A percentile compares a stretch with the other conserved stretches of the same genome.
phyloP scores from a whole-genome alignment of 2,329 filamentous ascomycete genomes.

The Colletotrichum acutatum region DNA sequence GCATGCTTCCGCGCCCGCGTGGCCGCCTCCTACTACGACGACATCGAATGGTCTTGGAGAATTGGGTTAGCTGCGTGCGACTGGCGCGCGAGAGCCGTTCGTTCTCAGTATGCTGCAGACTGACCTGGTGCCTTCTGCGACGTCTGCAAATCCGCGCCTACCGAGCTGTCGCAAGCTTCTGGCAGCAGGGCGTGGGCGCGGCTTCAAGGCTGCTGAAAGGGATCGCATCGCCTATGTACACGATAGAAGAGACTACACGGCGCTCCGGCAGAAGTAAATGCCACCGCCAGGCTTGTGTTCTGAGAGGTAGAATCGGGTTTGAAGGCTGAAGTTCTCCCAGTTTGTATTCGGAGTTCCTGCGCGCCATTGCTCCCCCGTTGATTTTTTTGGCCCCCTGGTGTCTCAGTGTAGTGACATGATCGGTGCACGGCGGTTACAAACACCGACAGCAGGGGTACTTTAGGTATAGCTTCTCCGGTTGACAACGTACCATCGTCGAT shows the following conservation, averaged over 20 bases:
- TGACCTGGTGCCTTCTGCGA: slow-evolving; percentile 44
- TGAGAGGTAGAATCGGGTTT: neutral
- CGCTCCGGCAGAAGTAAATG: neutral
- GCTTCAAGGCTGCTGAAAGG: slow-evolving; percentile 16
- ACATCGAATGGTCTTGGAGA: slow-evolving; percentile 81
- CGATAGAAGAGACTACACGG: neutral
- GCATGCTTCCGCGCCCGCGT: slow-evolving; percentile 94
- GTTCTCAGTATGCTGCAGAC: slow-evolving; percentile 2
- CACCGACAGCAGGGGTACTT: neutral
- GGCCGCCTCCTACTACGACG: slow-evolving; percentile 93
- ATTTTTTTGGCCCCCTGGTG: neutral
- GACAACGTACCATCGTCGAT: too few species aligned
- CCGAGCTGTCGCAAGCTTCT: slow-evolving; percentile 7
- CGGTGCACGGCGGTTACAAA: slow-evolving; percentile 1
- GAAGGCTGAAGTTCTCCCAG: neutral
- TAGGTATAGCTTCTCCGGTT: too few species aligned
- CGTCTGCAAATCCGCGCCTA: slow-evolving; percentile 44
- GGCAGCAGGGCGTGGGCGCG: slow-evolving; percentile 6
- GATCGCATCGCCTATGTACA: slow-evolving; percentile 10
- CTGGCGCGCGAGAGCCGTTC: slow-evolving; percentile 27
- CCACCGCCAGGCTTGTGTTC: neutral
- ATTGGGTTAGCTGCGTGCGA: slow-evolving; percentile 6
- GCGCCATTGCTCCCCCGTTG: neutral
- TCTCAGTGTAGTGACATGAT: slow-evolving; percentile 13
- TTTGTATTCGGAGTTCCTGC: neutral